These are phyloP conservation scores for Ceratocystiopsis brevicomis DNA, from an alignment of 2,329 filamentous ascomycete species.

Conservation along the genomic window DNA sequence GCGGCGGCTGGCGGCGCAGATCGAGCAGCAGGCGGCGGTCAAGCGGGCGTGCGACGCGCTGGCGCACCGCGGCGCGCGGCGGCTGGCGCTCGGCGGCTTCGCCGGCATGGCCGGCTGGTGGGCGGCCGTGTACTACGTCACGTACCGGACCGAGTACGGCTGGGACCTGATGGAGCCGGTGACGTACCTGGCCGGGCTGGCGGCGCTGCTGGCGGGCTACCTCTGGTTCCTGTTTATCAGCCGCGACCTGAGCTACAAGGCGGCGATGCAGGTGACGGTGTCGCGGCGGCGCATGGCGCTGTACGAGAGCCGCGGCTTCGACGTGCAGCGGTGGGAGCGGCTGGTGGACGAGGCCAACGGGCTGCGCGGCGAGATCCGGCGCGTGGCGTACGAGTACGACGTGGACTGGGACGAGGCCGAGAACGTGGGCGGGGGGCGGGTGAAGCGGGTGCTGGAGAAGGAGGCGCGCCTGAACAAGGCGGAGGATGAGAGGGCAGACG, in stretches of 20 bases:
- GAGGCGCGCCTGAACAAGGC: slow-evolving; percentile 24
- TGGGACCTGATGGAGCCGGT: slow-evolving; percentile 88
- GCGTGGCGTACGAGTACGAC: slow-evolving; percentile 70
- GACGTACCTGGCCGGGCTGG: slow-evolving; percentile 74
- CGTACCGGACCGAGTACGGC: slow-evolving; percentile 55
- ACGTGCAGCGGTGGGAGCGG: slow-evolving; percentile 57
- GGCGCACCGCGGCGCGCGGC: slow-evolving; percentile 59
- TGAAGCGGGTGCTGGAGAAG: slow-evolving; percentile 35
- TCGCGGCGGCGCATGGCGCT: slow-evolving; percentile 56
- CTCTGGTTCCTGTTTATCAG: slow-evolving; percentile 90
- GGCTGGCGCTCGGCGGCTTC: slow-evolving; percentile 65
- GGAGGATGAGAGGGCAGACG: slow-evolving; percentile 22
- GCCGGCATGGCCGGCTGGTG: slow-evolving; percentile 58
- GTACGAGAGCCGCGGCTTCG: slow-evolving; percentile 59
- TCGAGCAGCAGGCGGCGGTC: slow-evolving; percentile 50
- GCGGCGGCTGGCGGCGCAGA: slow-evolving; percentile 48
- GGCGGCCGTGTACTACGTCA: slow-evolving; percentile 58
- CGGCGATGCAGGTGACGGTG: slow-evolving; percentile 74
- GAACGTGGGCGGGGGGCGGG: slow-evolving; percentile 52
- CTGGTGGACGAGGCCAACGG: slow-evolving; percentile 64
- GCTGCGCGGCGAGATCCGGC: slow-evolving; percentile 59
- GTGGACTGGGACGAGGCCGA: slow-evolving; percentile 69
- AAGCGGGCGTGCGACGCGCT: slow-evolving; percentile 67
- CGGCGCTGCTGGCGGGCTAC: slow-evolving; percentile 75
- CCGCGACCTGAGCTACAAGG: slow-evolving; percentile 70